A percentile compares a stretch with the other conserved stretches of the same genome.
phyloP scores from a whole-genome alignment of 768 basidiomycete genomes.

The Sarcomyxa edulis region DNA sequence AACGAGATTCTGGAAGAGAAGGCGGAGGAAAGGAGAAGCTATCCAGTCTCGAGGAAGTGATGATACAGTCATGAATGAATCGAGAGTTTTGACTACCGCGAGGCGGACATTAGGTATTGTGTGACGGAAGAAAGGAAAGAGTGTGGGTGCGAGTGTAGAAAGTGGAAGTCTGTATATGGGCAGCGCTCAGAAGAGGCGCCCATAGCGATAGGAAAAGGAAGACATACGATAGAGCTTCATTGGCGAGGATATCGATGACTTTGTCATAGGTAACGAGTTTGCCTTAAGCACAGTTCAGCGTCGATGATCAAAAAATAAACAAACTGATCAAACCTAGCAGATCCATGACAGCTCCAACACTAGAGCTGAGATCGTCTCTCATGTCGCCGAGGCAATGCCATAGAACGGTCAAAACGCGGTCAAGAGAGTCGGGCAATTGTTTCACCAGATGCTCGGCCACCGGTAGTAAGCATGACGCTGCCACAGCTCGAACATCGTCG shows the following conservation, averaged over 20 bases:
- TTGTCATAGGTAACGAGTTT: slow-evolving; percentile 74
- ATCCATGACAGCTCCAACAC: slow-evolving; percentile 97
- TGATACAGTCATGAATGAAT: slow-evolving; percentile 77
- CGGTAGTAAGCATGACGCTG: slow-evolving; percentile 86
- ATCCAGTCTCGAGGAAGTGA: slow-evolving; percentile 82
- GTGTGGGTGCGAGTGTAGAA: slow-evolving; percentile 73
- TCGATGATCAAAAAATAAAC: background rate
- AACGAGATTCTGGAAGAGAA: slow-evolving; percentile 91
- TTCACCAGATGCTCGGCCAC: slow-evolving; percentile 79
- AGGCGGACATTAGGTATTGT: slow-evolving; percentile 91
- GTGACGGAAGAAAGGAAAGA: slow-evolving; percentile 97
- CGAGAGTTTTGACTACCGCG: slow-evolving; percentile 85
- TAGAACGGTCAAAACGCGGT: slow-evolving; percentile 73
- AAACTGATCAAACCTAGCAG: slow-evolving; percentile 57
- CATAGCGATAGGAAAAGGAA: background rate
- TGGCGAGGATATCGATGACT: slow-evolving; percentile 73
- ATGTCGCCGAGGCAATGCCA: slow-evolving; percentile 90
- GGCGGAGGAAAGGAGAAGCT: slow-evolving; percentile 63
- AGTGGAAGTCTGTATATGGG: slow-evolving; percentile 61
- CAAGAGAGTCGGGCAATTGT: slow-evolving; percentile 65
- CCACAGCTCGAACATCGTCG: slow-evolving; percentile 95
- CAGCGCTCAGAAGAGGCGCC: slow-evolving; percentile 4
- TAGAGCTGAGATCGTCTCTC: slow-evolving; percentile 96
- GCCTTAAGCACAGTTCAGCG: slow-evolving; percentile 36
- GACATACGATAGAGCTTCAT: slow-evolving; percentile 68